Evolutionary conservation across 106 monocot species (phyloP).

Genomic region (Alisma plantagoaquatica): DNA sequence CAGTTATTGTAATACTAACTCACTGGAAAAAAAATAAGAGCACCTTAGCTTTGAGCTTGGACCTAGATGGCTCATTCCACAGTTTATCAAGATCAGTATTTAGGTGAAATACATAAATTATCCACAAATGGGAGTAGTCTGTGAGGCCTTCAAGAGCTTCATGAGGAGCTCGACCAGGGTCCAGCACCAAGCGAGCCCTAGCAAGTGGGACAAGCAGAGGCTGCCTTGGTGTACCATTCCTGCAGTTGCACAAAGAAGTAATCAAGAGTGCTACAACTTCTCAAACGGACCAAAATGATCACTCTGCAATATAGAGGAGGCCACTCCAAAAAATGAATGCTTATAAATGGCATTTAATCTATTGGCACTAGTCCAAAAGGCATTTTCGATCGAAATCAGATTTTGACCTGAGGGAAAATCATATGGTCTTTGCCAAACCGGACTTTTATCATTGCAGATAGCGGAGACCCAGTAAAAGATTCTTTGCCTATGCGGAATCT

Average conservation of each 20-base stretch:
- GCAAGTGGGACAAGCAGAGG: conserved; percentile 82
- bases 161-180: conserved; percentile 45
- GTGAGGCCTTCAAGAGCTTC: conserved; percentile 72
- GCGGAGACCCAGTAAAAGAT: too few species aligned
- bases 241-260: conserved; percentile 10
- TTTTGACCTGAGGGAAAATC: too few species aligned
- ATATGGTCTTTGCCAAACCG: too few species aligned
- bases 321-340: too few species aligned
- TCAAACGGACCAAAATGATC: too few species aligned
- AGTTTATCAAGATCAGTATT: conserved; percentile 93
- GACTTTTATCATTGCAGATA: too few species aligned
- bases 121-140: conserved; percentile 90
- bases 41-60: conserved; percentile 95
- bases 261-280: too few species aligned
- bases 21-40: background rate
- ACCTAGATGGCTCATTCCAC: conserved; percentile 74
- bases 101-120: conserved; percentile 88
- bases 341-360: too few species aligned
- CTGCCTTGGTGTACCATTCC: conserved; percentile 99
- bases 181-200: conserved; percentile 69
- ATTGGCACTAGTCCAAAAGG: too few species aligned
- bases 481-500: too few species aligned
- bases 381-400: too few species aligned
- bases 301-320: too few species aligned
- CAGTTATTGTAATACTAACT: background rate